These are phyloP conservation scores for Exophiala calicioides DNA, from an alignment of 2,329 filamentous ascomycete species.

Conservation along the genomic window DNA sequence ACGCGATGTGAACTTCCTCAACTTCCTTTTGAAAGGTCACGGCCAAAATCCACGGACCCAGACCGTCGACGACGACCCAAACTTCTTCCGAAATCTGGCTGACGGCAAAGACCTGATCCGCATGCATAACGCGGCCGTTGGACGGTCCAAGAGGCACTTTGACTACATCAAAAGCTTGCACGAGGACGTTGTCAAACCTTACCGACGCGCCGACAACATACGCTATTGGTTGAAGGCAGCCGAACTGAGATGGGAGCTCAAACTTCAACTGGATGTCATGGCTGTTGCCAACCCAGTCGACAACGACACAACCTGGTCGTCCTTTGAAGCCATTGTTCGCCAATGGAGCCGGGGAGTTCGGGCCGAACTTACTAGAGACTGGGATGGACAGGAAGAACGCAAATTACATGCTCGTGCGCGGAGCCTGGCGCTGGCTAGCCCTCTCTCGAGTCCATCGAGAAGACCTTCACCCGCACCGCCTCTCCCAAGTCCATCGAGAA, in stretches of 20 bases:
- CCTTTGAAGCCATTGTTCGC: conserved; percentile 80
- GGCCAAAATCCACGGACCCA: conserved; percentile 16
- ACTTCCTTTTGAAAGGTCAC: conserved; percentile 58
- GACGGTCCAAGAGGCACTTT: conserved; percentile 81
- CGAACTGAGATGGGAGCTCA: conserved; percentile 88
- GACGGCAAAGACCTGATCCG: conserved; percentile 80
- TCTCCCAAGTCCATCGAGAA: conserved; percentile 21
- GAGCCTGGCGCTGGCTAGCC: conserved; percentile 31
- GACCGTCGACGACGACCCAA: conserved; percentile 24
- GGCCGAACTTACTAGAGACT: conserved; percentile 78
- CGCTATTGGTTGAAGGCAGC: conserved; percentile 96
- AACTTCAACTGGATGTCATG: conserved; percentile 80
- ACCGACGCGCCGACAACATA: conserved; percentile 89
- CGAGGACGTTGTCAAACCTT: conserved; percentile 91
- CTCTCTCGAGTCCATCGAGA: conserved; percentile 27
- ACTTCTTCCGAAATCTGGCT: conserved; percentile 71
- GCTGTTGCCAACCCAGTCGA: conserved; percentile 72
- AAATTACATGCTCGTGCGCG: conserved; percentile 31
- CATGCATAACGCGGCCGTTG: conserved; percentile 86
- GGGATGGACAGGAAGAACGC: conserved; percentile 44
- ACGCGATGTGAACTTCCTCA: conserved; percentile 78
- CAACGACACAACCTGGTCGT: conserved; percentile 66
- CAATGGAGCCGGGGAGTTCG: conserved; percentile 81
- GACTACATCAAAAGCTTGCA: conserved; percentile 87
- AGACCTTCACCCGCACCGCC: conserved; percentile 20